phyloP scores from a whole-genome alignment of 495 filamentous ascomycete genomes.

The Neurospora cerealis region DNA sequence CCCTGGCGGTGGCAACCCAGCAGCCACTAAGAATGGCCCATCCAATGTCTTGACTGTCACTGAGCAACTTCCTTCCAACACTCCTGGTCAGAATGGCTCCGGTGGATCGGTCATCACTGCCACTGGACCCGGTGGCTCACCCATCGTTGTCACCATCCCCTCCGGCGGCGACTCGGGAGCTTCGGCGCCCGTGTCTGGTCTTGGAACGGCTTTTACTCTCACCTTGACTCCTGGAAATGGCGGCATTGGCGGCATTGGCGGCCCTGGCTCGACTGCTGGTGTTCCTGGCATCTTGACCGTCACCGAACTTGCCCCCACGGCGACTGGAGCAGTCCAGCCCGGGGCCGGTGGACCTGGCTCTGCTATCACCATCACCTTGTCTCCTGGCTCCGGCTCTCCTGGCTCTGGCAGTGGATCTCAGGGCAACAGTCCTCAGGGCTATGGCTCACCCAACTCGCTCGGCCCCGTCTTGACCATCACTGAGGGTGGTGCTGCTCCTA shows the following conservation, averaged over 20 bases:
- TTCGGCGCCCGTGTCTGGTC: neutral
- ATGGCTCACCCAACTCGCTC: neutral
- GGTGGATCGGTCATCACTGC: neutral
- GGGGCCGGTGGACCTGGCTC: neutral
- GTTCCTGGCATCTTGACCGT: neutral
- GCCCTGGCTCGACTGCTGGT: neutral
- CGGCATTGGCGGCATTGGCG: neutral
- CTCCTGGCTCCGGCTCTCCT: neutral
- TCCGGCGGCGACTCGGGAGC: neutral
- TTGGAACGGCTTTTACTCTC: neutral
- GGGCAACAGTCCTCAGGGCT: neutral
- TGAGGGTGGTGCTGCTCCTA: neutral
- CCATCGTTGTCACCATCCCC: neutral
- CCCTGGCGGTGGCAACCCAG: neutral
- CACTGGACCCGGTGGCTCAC: neutral
- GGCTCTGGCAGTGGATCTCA: neutral
- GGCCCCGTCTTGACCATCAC: neutral
- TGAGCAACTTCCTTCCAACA: neutral
- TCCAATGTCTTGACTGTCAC: slow-evolving; percentile 2
- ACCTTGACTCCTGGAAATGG: neutral
- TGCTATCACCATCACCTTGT: neutral
- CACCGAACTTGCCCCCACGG: neutral
- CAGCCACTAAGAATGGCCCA: neutral
- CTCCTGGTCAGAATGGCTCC: neutral
- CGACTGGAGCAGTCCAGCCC: neutral